A percentile compares a stretch with the other conserved stretches of the same genome.
Evolutionary conservation across 2,329 filamentous ascomycete species (phyloP).

Genomic region (Clonostachys solani): DNA sequence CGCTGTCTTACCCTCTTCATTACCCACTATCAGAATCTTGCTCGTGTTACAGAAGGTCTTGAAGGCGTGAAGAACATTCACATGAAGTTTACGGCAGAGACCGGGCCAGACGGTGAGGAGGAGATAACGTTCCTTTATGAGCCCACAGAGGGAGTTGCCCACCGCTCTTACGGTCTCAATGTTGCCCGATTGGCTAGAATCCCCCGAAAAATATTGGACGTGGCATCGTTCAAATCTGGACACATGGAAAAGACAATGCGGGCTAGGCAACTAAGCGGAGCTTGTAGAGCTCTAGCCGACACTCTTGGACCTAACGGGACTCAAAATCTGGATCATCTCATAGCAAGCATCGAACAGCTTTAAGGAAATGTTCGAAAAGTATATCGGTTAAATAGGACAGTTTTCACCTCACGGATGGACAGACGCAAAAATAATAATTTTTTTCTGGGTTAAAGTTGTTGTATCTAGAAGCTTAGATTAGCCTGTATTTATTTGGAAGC

Average conservation of each 20-base stretch:
- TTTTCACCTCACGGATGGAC: too few relatives aligned
- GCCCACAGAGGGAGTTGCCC: constrained; percentile 83
- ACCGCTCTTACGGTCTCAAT: constrained; percentile 91
- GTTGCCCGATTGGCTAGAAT: constrained; percentile 84
- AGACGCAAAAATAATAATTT: too few relatives aligned
- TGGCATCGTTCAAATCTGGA: constrained; percentile 73
- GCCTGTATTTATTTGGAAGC: neutral
- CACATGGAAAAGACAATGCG: constrained; percentile 75
- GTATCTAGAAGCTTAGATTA: neutral
- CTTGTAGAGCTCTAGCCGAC: constrained; percentile 33
- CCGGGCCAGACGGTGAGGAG: constrained; percentile 48
- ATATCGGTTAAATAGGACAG: too few relatives aligned
- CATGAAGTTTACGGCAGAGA: constrained; percentile 71
- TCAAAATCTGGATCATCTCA: constrained; percentile 46
- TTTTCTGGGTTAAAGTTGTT: neutral
- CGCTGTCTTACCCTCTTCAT: constrained; percentile 88
- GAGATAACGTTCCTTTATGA: constrained; percentile 95
- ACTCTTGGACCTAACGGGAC: constrained; percentile 26
- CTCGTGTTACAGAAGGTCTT: constrained; percentile 65
- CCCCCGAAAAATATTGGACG: constrained; percentile 70
- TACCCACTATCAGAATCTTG: constrained; percentile 91
- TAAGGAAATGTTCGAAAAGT: constrained; percentile 18
- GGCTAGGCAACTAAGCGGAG: constrained; percentile 53
- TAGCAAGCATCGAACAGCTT: constrained; percentile 56
- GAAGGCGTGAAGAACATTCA: constrained; percentile 79